Base-by-base conservation (phyloP, 2,329 filamentous ascomycete species). In the Chaetomiaceae sp. region DNA sequence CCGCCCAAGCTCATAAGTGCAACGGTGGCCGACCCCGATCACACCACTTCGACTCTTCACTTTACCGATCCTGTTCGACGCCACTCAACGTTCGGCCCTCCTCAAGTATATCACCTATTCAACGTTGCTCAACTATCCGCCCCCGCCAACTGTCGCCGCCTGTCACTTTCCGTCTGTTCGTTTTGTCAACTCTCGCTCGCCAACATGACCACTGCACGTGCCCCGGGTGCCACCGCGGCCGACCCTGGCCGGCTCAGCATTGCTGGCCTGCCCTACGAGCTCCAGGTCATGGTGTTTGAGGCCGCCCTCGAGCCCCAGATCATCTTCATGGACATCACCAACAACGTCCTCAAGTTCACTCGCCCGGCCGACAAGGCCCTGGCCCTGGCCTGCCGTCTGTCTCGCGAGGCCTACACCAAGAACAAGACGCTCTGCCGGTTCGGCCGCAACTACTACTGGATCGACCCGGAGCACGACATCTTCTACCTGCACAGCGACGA, bases 401-500 rank as follows among this genome's bases (percentile, higher is more conserved):
- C 58, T 3, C 56, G 58, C 2, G 44, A 55, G 14, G 25, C 52
- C 11, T 60, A 49, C 31, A 34, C 48, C 27, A 39, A 47, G 25
- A 8, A 17, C 23, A 58, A 54, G 47, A 25, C 4, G 4, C 47
- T 51, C 43, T 33, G 17, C 34, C 11, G 14, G 6, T 39, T 57
- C 6, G 49, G 49, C 12, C 11, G 17, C 9, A 8, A 46, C 2
- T 3, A 4, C 15, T 37, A 47, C 46, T 60, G 58, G 58, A n/a
- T 59, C 34, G 43, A 58, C 25, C 42, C 37, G 5, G 33, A 33
- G 1, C 33, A n/a, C 34, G 58, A 60, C 34, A 57, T 60, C 45
- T 60, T 60, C 20, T 60, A 60, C 34, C 34, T 60, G n/a, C 22
- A 25, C 25, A 43, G 25, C 7, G 54, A 56, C 25, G 36, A 54